Evolutionary conservation across 805 yeast species (phyloP).

Genomic region (Monosporozyma servazzii): DNA sequence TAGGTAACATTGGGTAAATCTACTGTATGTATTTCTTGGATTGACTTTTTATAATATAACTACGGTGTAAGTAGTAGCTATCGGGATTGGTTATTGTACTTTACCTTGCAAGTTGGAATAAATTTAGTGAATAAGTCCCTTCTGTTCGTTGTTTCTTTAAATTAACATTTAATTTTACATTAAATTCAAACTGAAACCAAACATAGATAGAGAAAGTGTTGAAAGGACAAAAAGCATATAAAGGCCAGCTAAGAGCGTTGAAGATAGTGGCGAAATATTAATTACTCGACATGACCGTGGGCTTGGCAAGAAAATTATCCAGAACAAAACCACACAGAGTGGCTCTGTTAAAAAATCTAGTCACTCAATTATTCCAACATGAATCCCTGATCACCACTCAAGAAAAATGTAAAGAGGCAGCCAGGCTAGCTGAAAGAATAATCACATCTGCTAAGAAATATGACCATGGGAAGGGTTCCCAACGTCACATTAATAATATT

Average conservation of each 20-base stretch:
- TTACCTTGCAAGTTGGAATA: background rate
- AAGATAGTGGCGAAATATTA: background rate
- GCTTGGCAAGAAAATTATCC: constrained; percentile 25
- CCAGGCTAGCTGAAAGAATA: constrained; percentile 50
- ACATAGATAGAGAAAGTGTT: background rate
- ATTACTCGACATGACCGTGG: constrained; percentile 19
- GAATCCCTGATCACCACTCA: constrained; percentile 66
- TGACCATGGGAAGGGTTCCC: constrained; percentile 9
- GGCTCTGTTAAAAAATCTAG: constrained; percentile 55
- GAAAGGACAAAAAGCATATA: background rate
- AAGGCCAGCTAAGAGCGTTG: background rate
- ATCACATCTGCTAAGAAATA: constrained; percentile 48
- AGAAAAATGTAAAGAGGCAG: constrained; percentile 67
- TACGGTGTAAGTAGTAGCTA: background rate
- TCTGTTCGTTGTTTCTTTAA: background rate
- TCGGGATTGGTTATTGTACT: background rate
- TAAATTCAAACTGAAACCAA: background rate
- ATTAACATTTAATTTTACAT: background rate
- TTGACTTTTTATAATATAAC: background rate
- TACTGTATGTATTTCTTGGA: background rate
- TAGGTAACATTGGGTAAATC: background rate
- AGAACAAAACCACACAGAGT: constrained; percentile 44
- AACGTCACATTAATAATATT: constrained; percentile 17
- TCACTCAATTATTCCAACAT: constrained; percentile 56
- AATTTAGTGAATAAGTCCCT: background rate